Evolutionary conservation across 1,139 yeast genomes (phyloP).

Genomic region (Pichia sp.): DNA sequence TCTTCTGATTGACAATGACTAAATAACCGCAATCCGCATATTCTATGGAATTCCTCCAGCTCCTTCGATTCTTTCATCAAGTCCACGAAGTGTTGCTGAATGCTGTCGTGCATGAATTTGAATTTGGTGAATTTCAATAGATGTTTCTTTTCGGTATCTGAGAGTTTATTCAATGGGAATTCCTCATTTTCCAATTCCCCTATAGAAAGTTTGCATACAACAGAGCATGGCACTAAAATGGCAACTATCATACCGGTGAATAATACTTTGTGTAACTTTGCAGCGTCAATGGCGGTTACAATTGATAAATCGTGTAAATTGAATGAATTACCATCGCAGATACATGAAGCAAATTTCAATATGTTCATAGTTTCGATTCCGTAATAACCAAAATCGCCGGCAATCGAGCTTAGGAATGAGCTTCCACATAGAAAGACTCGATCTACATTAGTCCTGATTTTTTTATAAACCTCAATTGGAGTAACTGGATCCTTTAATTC

Average conservation of each 20-base stretch:
- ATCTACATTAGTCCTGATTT: neutral
- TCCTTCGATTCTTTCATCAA: slow-evolving; percentile 26
- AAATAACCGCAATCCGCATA: slow-evolving; percentile 36
- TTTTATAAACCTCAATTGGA: slow-evolving; percentile 3
- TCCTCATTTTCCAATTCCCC: slow-evolving; percentile 26
- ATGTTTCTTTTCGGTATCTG: slow-evolving; percentile 30
- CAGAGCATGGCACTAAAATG: slow-evolving; percentile 35
- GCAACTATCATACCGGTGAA: slow-evolving; percentile 30
- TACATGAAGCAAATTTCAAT: slow-evolving; percentile 38
- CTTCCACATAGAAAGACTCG: neutral
- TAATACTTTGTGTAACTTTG: slow-evolving; percentile 25
- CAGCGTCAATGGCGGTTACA: slow-evolving; percentile 31
- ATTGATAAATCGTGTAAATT: slow-evolving; percentile 35
- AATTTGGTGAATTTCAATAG: slow-evolving; percentile 31
- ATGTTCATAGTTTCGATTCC: slow-evolving; percentile 17
- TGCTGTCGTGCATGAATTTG: slow-evolving; percentile 31
- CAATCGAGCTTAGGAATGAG: neutral
- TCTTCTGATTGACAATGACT: no score
- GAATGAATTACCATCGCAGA: slow-evolving; percentile 35
- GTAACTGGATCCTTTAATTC: neutral
- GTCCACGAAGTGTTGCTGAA: slow-evolving; percentile 26
- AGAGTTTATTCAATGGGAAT: slow-evolving; percentile 25
- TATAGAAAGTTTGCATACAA: slow-evolving; percentile 40
- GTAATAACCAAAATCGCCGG: slow-evolving; percentile 11
- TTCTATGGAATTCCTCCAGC: slow-evolving; percentile 30